A percentile compares a stretch with the other conserved stretches of the same genome.
Conservation (phyloP, 495 filamentous ascomycete genomes). For the Podospora conica region DNA sequence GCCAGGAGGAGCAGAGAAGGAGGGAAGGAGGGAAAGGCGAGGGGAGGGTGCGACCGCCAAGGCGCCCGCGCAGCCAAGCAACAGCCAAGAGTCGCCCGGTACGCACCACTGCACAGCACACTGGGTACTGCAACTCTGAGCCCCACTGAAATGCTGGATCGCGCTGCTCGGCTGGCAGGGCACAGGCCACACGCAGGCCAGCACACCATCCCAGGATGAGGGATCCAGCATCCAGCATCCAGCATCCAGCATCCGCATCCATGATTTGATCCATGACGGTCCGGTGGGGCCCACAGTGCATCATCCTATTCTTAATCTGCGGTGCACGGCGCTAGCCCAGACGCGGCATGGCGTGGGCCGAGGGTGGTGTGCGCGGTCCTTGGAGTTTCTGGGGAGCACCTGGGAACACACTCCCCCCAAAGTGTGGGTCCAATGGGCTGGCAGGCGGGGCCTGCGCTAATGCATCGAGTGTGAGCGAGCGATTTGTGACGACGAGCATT, state of each 20-base stretch:
- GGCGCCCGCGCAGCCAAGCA: not conserved
- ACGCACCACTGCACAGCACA: not conserved
- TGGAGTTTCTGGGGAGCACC: not conserved
- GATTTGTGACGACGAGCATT: conserved; percentile 30
- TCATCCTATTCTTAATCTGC: conserved; percentile 33
- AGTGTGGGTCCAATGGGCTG: conserved; percentile 7
- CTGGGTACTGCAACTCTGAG: not conserved
- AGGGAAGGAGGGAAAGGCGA: not conserved
- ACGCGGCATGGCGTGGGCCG: conserved; percentile 22
- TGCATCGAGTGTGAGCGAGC: conserved; percentile 19
- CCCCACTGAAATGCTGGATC: not conserved
- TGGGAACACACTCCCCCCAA: not conserved
- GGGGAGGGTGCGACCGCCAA: not conserved
- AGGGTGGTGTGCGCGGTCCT: conserved; percentile 16
- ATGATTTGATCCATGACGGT: conserved; percentile 3
- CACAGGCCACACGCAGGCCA: conserved; percentile 24
- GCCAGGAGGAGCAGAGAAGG: conserved; percentile 7
- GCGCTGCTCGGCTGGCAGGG: conserved; percentile 10
- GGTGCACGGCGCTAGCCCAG: conserved; percentile 23
- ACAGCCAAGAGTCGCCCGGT: conserved; percentile 1
- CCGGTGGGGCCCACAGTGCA: conserved; percentile 25
- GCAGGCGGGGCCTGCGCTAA: conserved; percentile 23
- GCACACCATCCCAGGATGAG: conserved; percentile 20
- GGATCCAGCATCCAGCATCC: not conserved
- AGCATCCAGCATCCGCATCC: not conserved